Base-by-base conservation (phyloP, 768 basidiomycete species). In the Russula vinacea region DNA sequence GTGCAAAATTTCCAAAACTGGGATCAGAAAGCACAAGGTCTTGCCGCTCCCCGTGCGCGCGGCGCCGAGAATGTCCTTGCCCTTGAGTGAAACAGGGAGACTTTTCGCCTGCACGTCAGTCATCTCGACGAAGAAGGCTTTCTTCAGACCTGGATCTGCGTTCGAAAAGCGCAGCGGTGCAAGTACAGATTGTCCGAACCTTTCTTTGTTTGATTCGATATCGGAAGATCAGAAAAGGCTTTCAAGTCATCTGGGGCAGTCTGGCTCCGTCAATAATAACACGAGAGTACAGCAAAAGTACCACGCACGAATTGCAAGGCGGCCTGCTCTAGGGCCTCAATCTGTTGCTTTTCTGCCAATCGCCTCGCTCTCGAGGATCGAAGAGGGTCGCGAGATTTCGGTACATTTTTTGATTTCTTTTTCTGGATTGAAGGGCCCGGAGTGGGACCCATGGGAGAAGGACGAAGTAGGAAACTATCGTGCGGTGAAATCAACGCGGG, bases 41-140 rank as follows among this genome's bases (percentile, higher is more conserved):
- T 89, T 89, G 24, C 88, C 88, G 56, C 86, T 87, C 1, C 88
- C 88, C 1, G 88, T 89, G 22, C 83, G 76, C 5, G 88, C 88
- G 0, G 87, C 86, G 19, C 84, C 88, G 5, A 89, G 78, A 29
- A 89, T 81, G 62, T 89, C 88, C 53, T 80, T 80, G 8, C 84
- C 83, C 69, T 83, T 84, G 8, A 89, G 72, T 1, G 86, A 80
- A 9, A 81, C 74, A 0, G 86, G 86, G 32, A 89, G 76, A 40
- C 86, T 81, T 17, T 81, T 77, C 6, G 79, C 74, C 70, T 89
- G 88, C 52, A 89, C 88, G 62, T 93, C 89, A 0, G 95, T 97
- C 83, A 94, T 93, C 24, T 89, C 80, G 49, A 87, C 80, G 70
- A 94, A 97, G 71, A 86, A 93, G 0, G 87, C 85, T 65, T 91